Evolutionary conservation across 2,329 filamentous ascomycete species (phyloP), one percentile per base, ranked within the genome.

Genomic region (Onygenales sp.): DNA sequence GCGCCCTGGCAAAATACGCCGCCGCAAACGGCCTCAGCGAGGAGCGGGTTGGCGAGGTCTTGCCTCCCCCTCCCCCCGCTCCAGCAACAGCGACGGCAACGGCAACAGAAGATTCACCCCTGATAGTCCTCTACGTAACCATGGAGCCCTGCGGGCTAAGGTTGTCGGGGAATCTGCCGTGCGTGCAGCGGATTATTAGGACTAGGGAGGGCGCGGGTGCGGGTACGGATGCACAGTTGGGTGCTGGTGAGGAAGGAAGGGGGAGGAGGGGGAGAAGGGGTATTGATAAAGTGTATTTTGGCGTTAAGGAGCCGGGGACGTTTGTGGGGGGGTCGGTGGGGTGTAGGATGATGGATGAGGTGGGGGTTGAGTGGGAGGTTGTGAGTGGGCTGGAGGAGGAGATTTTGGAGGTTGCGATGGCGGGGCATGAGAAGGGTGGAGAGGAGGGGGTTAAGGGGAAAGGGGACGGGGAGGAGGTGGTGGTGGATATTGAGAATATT

Each of bases 281-380:
- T 42, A 86, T 96, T 53, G 79, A 77, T 56, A 86, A 81, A 46
- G 89, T 98, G 4, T 94, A 92, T 61, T 84, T 94, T 32, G 93
- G 93, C 0, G 87, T 95, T 0, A 79, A 84, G 61, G 93, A 98
- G 71, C 93, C 93, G 0, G 86, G 87, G 62, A 95, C 83, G 34
- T 98, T 97, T 70, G 88, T 97, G 14, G 83, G 83, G 5, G 79
- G 86, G 55, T 97, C 95, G 59, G 80, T 84, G 54, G 90, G 90
- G 6, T 83, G 84, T 61, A 74, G 70, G 60, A 84, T 81, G 65
- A 74, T 98, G 53, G 79, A 84, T 61, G 79, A 81, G 45, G 84
- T 82, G 4, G 90, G 89, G 0, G 80, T 98, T 50, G 70, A 82
- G 44, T 88, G 92, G 58, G 72, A 87, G 42, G 81, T 86, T 66